Evolutionary conservation across 1,284 basidiomycete genomes (phyloP).

Genomic region (Trametes sp.): DNA sequence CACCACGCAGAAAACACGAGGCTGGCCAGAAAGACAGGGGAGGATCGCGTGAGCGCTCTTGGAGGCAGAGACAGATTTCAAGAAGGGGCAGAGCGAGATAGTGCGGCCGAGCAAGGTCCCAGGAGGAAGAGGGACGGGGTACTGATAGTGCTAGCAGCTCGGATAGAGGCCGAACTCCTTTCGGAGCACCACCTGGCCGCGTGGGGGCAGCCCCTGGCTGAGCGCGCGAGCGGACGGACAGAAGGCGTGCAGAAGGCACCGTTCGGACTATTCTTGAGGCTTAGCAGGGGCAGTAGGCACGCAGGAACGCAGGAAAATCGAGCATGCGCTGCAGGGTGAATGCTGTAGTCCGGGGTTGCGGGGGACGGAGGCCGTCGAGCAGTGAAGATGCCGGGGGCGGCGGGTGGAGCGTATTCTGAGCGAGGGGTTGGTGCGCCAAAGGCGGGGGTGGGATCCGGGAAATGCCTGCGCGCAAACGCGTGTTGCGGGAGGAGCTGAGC

Average conservation of each 20-base stretch:
- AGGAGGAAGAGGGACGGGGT: background rate
- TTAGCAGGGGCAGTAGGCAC: slow-evolving; percentile 1
- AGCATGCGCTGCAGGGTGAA: slow-evolving; percentile 9
- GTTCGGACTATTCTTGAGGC: slow-evolving; percentile 3
- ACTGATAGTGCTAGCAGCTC: background rate
- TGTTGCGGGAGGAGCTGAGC: slow-evolving; percentile 8
- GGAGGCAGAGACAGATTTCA: background rate
- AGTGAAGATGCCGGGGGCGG: slow-evolving; percentile 15
- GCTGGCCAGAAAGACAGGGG: background rate
- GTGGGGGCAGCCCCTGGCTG: slow-evolving; percentile 19
- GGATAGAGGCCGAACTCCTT: slow-evolving; percentile 7
- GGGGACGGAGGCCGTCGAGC: slow-evolving; percentile 12
- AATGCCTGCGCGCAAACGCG: slow-evolving; percentile 22
- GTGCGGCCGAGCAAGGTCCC: slow-evolving; percentile 4
- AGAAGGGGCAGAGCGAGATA: background rate
- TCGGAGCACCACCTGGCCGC: slow-evolving; percentile 19
- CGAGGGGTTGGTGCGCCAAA: slow-evolving; percentile 9
- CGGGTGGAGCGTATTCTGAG: slow-evolving; percentile 21
- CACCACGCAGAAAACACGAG: slow-evolving; percentile 13
- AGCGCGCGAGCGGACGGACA: background rate
- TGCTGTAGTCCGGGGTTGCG: slow-evolving; percentile 1
- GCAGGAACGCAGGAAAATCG: background rate
- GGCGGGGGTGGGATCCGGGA: background rate
- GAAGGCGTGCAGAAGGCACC: slow-evolving; percentile 6
- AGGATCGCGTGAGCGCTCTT: background rate